phyloP scores from a whole-genome alignment of 73 alveolate genomes.

The Loxodes magnus region DNA sequence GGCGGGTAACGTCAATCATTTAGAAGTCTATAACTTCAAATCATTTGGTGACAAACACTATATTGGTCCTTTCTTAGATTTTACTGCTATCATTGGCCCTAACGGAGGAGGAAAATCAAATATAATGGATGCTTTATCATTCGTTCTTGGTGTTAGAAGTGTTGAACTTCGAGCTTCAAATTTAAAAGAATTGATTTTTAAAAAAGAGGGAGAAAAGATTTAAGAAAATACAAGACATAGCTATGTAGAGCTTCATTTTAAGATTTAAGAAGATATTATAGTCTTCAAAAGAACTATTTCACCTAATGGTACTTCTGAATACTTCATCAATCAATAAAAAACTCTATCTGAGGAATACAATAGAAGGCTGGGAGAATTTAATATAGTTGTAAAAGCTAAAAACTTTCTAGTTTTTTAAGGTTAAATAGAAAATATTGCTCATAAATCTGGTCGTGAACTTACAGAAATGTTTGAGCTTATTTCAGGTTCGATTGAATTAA shows the following conservation, averaged over 20 bases:
- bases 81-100: constrained; percentile 93
- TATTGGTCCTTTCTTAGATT: constrained; percentile 81
- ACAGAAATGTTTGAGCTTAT: constrained; percentile 36
- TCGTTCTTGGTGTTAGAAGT: constrained; percentile 77
- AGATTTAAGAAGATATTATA: background rate
- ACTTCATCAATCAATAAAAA: constrained; percentile 51
- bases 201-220: constrained; percentile 27
- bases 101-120: constrained; percentile 97
- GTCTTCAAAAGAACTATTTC: constrained; percentile 41
- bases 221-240: constrained; percentile 11
- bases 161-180: constrained; percentile 60
- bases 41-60: constrained; percentile 86
- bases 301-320: constrained; percentile 40
- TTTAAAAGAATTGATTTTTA: constrained; percentile 61
- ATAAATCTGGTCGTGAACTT: constrained; percentile 36
- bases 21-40: constrained; percentile 81
- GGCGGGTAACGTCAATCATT: constrained; percentile 13
- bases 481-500: constrained; percentile 44
- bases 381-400: constrained; percentile 40
- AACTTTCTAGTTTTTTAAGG: constrained; percentile 48
- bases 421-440: constrained; percentile 38
- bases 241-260: constrained; percentile 27
- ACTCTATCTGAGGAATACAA: constrained; percentile 47
- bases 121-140: constrained; percentile 89
- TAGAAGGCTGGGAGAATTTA: constrained; percentile 23